Evolutionary conservation across 345 rosid species (phyloP).

Genomic region (Adansonia digitata): DNA sequence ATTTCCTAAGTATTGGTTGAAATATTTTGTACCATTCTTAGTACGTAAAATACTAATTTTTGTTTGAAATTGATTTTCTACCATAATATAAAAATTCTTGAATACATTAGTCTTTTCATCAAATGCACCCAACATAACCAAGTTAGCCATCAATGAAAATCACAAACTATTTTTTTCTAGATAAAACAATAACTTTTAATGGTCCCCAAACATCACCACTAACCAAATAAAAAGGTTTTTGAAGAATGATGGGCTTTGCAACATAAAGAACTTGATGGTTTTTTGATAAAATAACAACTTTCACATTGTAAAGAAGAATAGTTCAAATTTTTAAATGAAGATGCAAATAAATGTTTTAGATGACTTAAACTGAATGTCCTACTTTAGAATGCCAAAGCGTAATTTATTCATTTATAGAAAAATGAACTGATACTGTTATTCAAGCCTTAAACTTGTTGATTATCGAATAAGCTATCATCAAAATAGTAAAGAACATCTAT

Average conservation of each 20-base stretch:
- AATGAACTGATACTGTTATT: not conserved
- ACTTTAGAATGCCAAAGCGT: not conserved
- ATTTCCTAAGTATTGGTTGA: too few relatives aligned
- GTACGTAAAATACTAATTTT: too few relatives aligned
- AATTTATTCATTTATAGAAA: not conserved
- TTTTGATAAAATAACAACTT: too few relatives aligned
- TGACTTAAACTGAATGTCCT: not conserved
- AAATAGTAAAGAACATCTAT: not conserved
- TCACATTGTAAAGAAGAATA: not conserved
- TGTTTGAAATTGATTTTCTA: too few relatives aligned
- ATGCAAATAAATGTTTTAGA: too few relatives aligned
- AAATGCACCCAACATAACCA: too few relatives aligned
- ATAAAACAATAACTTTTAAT: too few relatives aligned
- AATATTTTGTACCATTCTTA: too few relatives aligned
- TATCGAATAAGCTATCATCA: too few relatives aligned
- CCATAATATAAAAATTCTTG: too few relatives aligned
- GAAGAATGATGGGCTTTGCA: not conserved
- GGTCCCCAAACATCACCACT: not conserved
- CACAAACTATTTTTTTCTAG: not conserved
- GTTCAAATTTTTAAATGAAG: not conserved
- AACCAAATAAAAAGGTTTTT: not conserved
- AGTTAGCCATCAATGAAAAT: not conserved
- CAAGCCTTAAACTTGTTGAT: not conserved
- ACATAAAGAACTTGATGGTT: not conserved
- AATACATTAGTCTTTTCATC: too few relatives aligned